These are phyloP conservation scores for Salvia rosmarinus DNA, from an alignment of 257 asterid species.

Conservation along the genomic window DNA sequence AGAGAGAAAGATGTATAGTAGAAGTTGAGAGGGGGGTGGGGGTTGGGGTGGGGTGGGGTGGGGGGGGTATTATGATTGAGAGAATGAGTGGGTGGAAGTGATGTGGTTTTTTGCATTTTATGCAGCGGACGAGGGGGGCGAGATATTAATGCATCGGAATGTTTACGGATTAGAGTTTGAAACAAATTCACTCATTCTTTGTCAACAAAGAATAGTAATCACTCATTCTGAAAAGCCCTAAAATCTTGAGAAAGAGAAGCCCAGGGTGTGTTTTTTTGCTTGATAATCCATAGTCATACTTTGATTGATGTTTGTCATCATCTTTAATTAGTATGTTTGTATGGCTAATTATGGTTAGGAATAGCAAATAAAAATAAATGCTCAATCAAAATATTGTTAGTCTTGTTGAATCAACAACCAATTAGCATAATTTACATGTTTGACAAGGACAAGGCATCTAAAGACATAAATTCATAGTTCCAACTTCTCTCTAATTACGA, in stretches of 20 bases:
- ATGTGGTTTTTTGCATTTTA: conserved; percentile 37
- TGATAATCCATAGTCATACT: background rate
- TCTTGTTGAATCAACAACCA: conserved; percentile 5
- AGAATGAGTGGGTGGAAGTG: conserved; percentile 65
- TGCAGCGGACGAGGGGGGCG: conserved; percentile 77
- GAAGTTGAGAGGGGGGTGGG: conserved; percentile 2
- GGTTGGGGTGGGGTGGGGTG: background rate
- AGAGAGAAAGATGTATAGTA: background rate
- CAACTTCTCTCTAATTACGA: background rate
- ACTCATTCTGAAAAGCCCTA: conserved; percentile 22
- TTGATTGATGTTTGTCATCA: background rate
- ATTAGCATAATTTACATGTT: background rate
- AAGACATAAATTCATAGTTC: background rate
- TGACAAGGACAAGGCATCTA: conserved; percentile 9
- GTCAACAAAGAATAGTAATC: background rate
- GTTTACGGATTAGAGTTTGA: conserved; percentile 43
- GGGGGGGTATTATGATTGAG: conserved; percentile 38
- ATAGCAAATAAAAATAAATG: background rate
- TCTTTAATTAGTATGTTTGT: background rate
- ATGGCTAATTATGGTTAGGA: background rate
- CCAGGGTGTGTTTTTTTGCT: background rate
- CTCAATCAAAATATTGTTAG: background rate
- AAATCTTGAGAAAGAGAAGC: background rate
- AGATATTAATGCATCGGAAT: conserved; percentile 51
- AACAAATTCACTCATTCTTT: background rate